A percentile compares a stretch with the other conserved stretches of the same genome.
These are phyloP conservation scores for Blastomyces emzantsi DNA, from an alignment of 2,329 filamentous ascomycete species.

Conservation along the genomic window DNA sequence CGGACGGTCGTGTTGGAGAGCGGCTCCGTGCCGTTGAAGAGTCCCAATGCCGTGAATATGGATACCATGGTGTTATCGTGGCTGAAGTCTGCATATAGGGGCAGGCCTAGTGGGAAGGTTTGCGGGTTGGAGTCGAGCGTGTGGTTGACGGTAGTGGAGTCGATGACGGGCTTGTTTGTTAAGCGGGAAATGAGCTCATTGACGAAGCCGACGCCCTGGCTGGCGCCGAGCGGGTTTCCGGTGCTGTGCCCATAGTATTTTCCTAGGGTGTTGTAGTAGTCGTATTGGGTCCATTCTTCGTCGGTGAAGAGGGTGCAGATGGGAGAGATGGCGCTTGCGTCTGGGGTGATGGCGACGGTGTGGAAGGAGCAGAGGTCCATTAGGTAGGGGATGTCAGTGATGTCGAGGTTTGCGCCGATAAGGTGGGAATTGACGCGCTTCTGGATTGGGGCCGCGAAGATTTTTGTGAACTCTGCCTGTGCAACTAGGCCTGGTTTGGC, in stretches of 20 bases:
- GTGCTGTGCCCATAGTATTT: constrained; percentile 78
- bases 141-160: constrained; percentile 65
- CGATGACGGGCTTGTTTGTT: constrained; percentile 57
- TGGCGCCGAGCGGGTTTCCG: constrained; percentile 69
- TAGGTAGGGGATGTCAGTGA: constrained; percentile 55
- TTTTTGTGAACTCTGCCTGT: constrained; percentile 49
- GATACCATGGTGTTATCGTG: constrained; percentile 83
- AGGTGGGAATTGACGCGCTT: constrained; percentile 60
- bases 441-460: constrained; percentile 61
- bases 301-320: constrained; percentile 70
- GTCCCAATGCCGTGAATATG: constrained; percentile 65
- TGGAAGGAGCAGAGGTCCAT: constrained; percentile 89
- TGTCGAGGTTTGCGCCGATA: constrained; percentile 55
- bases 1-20: constrained; percentile 43
- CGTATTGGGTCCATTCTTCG: constrained; percentile 67
- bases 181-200: constrained; percentile 82
- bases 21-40: constrained; percentile 59
- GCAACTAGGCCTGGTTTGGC: constrained; percentile 45
- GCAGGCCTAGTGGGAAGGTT: constrained; percentile 63
- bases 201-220: constrained; percentile 77
- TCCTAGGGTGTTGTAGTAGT: constrained; percentile 68
- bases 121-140: constrained; percentile 59
- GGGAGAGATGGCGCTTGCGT: constrained; percentile 48
- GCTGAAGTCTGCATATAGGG: constrained; percentile 79
- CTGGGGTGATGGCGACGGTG: constrained; percentile 54